These are phyloP conservation scores for Podospora comata DNA, from an alignment of 495 filamentous ascomycete genomes.

Conservation along the genomic window DNA sequence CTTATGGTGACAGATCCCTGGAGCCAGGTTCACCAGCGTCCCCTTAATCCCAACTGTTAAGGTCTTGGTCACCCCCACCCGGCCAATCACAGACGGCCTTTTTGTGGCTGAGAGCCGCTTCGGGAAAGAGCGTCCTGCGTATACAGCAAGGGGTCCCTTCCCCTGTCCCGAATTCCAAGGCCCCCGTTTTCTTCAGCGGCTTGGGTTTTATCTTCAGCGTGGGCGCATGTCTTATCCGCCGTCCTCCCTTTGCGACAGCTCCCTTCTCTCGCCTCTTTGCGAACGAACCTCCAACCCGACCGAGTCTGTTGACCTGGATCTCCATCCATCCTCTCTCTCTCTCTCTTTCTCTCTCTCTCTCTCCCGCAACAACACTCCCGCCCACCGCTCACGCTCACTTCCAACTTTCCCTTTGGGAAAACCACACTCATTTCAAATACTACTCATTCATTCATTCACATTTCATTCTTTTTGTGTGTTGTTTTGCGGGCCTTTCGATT, in stretches of 20 bases:
- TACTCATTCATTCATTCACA: not conserved
- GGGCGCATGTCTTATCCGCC: constrained; percentile 16
- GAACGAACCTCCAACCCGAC: constrained; percentile 8
- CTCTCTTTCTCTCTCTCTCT: not conserved
- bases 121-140: constrained; percentile 23
- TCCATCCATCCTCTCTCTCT: not conserved
- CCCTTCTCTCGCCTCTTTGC: constrained; percentile 14
- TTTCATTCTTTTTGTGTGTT: constrained; percentile 13
- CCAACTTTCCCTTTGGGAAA: constrained; percentile 13
- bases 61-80: constrained; percentile 16
- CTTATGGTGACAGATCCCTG: constrained; percentile 16
- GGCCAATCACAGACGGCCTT: constrained; percentile 23
- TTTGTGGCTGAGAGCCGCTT: constrained; percentile 24
- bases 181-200: constrained; percentile 14
- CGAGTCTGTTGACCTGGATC: constrained; percentile 18
- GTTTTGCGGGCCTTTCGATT: constrained; percentile 25
- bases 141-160: constrained; percentile 20
- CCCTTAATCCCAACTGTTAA: constrained; percentile 31
- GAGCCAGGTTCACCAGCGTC: not conserved
- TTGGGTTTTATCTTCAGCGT: constrained; percentile 23
- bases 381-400: constrained; percentile 23
- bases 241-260: constrained; percentile 20
- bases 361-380: not conserved
- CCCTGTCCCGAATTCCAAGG: constrained; percentile 12
- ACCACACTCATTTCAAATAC: constrained; percentile 21